Conservation (phyloP, 1,139 yeast genomes). For the Magnusiomyces sp. region DNA sequence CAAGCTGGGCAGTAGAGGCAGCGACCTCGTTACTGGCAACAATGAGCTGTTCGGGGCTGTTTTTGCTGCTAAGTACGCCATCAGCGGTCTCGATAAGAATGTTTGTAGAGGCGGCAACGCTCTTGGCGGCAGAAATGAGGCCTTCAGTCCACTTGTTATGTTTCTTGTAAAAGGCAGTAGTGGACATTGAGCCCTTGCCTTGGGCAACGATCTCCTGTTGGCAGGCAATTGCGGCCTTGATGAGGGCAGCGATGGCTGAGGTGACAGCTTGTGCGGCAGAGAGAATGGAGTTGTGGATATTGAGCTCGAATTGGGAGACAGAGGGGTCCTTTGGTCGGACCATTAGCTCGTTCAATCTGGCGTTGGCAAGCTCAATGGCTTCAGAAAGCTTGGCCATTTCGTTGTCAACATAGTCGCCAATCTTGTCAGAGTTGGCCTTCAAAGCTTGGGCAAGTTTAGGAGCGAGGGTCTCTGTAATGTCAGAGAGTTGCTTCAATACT, state of each 20-base stretch:
- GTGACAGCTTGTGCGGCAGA: conserved; percentile 78
- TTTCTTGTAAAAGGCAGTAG: conserved; percentile 75
- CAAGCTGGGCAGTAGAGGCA: conserved; percentile 87
- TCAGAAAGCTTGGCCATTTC: conserved; percentile 68
- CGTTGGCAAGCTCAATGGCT: conserved; percentile 59
- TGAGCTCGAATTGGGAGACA: conserved; percentile 51
- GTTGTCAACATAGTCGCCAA: conserved; percentile 60
- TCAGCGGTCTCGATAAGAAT: conserved; percentile 77
- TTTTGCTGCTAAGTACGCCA: conserved; percentile 58
- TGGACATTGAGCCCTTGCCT: conserved; percentile 58
- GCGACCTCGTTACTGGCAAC: conserved; percentile 92
- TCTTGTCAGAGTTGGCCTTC: conserved; percentile 47
- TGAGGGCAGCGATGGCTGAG: conserved; percentile 64
- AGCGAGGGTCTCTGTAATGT: conserved; percentile 49
- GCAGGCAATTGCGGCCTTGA: conserved; percentile 70
- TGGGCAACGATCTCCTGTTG: conserved; percentile 74
- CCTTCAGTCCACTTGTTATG: conserved; percentile 95
- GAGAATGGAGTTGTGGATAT: conserved; percentile 69
- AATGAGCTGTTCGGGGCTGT: conserved; percentile 74
- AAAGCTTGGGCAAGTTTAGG: conserved; percentile 36
- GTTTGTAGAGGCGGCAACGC: conserved; percentile 80
- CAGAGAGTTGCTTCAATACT: conserved; percentile 50
- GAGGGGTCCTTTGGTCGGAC: conserved; percentile 43
- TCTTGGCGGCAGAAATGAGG: conserved; percentile 79
- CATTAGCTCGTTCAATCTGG: conserved; percentile 48